Conservation (phyloP, 768 basidiomycete species). For the Lentinus tigrinus region DNA sequence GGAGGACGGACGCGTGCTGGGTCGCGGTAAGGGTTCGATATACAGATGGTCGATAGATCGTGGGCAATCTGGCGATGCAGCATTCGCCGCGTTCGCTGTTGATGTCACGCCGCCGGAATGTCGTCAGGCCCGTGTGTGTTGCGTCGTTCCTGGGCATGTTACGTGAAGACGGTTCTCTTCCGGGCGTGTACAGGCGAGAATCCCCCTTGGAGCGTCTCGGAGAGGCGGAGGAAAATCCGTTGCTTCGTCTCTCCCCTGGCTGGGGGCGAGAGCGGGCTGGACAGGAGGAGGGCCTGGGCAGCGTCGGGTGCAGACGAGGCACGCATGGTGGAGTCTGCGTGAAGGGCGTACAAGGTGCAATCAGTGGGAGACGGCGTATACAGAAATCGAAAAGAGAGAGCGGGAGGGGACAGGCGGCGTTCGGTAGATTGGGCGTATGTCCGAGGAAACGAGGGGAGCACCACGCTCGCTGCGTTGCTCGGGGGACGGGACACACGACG, state of each 20-base stretch:
- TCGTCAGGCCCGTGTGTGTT: background rate
- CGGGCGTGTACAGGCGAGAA: too few relatives aligned
- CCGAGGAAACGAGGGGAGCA: too few relatives aligned
- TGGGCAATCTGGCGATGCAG: too few relatives aligned
- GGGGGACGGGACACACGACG: background rate
- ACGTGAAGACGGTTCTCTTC: conserved; percentile 10
- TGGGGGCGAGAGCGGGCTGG: conserved; percentile 8
- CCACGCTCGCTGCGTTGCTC: background rate
- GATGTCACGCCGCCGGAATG: conserved; percentile 3
- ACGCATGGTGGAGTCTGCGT: background rate
- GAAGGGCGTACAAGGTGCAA: background rate
- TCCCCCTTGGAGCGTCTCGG: too few relatives aligned
- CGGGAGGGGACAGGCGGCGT: too few relatives aligned
- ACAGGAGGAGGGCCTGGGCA: background rate
- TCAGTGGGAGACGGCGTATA: background rate
- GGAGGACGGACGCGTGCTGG: too few relatives aligned
- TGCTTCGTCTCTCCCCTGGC: background rate
- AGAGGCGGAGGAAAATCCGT: background rate
- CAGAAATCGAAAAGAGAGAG: too few relatives aligned
- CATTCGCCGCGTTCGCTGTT: too few relatives aligned
- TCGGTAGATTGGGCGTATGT: too few relatives aligned
- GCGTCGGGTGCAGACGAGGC: conserved; percentile 13
- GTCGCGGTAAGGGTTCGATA: too few relatives aligned
- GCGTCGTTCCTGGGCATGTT: conserved; percentile 9
- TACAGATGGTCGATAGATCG: too few relatives aligned